Evolutionary conservation across 2,329 filamentous ascomycete genomes (phyloP).

Genomic region (Colletotrichum liaoningense): DNA sequence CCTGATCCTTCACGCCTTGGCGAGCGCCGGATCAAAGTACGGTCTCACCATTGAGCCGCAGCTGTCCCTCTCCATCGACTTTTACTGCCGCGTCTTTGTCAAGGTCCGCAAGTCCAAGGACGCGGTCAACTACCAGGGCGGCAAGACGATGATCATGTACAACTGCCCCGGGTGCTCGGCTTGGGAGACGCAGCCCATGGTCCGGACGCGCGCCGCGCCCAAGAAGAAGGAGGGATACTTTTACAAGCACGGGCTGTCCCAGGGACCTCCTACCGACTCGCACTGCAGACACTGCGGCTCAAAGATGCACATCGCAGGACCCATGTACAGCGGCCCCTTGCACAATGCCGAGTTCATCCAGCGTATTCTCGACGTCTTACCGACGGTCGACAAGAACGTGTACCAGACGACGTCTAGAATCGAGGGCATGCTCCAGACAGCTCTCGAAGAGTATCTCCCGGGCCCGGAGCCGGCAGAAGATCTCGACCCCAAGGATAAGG

Average conservation of each 20-base stretch:
- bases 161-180: conserved; percentile 92
- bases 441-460: conserved; percentile 77
- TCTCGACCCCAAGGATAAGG: conserved; percentile 54
- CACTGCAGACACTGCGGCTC: conserved; percentile 86
- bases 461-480: conserved; percentile 49
- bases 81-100: conserved; percentile 92
- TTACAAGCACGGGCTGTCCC: conserved; percentile 82
- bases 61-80: conserved; percentile 94
- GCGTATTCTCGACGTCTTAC: conserved; percentile 79
- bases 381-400: conserved; percentile 71
- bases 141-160: conserved; percentile 93
- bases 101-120: conserved; percentile 82
- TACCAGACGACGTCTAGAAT: conserved; percentile 87
- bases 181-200: conserved; percentile 85
- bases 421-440: conserved; percentile 91
- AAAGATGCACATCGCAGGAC: conserved; percentile 88
- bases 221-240: conserved; percentile 77
- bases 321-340: conserved; percentile 93
- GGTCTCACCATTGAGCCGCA: conserved; percentile 91
- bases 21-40: conserved; percentile 84
- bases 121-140: conserved; percentile 89
- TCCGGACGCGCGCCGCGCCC: conserved; percentile 72
- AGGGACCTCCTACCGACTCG: conserved; percentile 74
- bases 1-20: conserved; percentile 85
- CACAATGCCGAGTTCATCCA: conserved; percentile 88